A percentile compares a stretch with the other conserved stretches of the same genome.
These are phyloP conservation scores for Monilinia aucupariae DNA, from an alignment of 2,329 filamentous ascomycete genomes.

Conservation along the genomic window DNA sequence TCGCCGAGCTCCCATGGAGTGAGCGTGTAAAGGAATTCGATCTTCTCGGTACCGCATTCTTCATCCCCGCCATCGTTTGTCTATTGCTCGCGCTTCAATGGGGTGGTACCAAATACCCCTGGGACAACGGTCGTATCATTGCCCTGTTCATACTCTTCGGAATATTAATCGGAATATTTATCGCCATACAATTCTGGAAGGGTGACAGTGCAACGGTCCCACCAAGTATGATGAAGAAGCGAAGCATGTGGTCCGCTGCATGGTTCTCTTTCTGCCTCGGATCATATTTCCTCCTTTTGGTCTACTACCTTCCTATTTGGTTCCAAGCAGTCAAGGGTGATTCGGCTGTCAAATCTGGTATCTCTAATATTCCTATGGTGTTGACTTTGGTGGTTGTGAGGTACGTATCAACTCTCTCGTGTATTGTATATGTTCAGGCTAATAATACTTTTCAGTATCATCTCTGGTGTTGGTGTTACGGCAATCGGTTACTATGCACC, in stretches of 20 bases:
- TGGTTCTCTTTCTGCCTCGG: slow-evolving; percentile 37
- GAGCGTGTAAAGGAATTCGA: slow-evolving; percentile 35
- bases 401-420: slow-evolving; percentile 17
- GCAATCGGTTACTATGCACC: slow-evolving; percentile 41
- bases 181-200: slow-evolving; percentile 37
- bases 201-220: slow-evolving; percentile 40
- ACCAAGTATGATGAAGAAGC: slow-evolving; percentile 37
- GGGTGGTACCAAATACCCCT: slow-evolving; percentile 38
- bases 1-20: slow-evolving; percentile 38
- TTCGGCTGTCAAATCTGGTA: slow-evolving; percentile 41
- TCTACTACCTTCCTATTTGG: slow-evolving; percentile 45
- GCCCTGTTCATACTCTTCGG: slow-evolving; percentile 35
- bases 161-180: slow-evolving; percentile 32
- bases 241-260: slow-evolving; percentile 36
- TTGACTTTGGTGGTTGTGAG: slow-evolving; percentile 32
- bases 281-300: slow-evolving; percentile 37
- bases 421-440: slow-evolving; percentile 14
- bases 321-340: slow-evolving; percentile 44
- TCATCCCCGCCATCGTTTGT: slow-evolving; percentile 37
- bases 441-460: not conserved
- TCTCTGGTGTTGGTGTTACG: slow-evolving; percentile 3
- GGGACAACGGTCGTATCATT: slow-evolving; percentile 36
- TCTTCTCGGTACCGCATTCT: slow-evolving; percentile 35
- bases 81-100: slow-evolving; percentile 40
- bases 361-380: slow-evolving; percentile 37